These are phyloP conservation scores for Lasiosphaeriaceae sp. DNA, from an alignment of 495 filamentous ascomycete species.

Conservation along the genomic window DNA sequence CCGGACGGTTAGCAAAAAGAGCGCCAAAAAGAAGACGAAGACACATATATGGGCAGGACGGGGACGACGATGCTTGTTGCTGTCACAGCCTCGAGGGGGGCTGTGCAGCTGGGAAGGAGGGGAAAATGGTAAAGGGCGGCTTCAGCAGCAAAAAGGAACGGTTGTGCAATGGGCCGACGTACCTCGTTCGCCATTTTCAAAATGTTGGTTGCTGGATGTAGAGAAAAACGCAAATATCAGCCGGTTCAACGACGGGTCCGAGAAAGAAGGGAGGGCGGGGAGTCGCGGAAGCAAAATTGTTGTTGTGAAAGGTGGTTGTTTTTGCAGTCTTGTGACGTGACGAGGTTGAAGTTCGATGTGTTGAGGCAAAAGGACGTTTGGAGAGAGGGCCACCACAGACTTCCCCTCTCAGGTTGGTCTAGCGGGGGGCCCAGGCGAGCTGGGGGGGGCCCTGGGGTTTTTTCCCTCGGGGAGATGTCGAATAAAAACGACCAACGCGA, in stretches of 20 bases:
- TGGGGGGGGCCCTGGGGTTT: constrained; percentile 25
- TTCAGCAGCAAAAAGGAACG: constrained; percentile 14
- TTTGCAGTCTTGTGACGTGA: constrained; percentile 32
- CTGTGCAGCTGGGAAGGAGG: constrained; percentile 20
- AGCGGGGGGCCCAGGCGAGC: constrained; percentile 14
- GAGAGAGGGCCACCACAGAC: constrained; percentile 13
- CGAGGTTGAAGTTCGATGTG: constrained; percentile 22
- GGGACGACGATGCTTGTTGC: background rate
- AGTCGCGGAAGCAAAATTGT: constrained; percentile 10
- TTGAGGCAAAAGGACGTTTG: constrained; percentile 27
- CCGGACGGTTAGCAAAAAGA: constrained; percentile 38
- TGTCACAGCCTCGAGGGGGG: constrained; percentile 25
- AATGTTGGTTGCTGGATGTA: constrained; percentile 11
- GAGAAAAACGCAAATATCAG: constrained; percentile 23
- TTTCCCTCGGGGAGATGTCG: constrained; percentile 11
- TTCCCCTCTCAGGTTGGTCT: constrained; percentile 26
- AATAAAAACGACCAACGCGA: constrained; percentile 18
- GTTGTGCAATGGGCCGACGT: constrained; percentile 31
- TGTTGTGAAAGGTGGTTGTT: constrained; percentile 18
- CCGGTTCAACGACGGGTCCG: constrained; percentile 15
- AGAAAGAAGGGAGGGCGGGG: constrained; percentile 1
- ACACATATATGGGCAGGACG: too few relatives aligned
- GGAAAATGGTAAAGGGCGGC: constrained; percentile 28
- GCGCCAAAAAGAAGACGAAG: background rate
- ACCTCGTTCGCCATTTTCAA: constrained; percentile 63